Base-by-base conservation (phyloP, 768 basidiomycete genomes). In the Candolleomyces efflorescens region DNA sequence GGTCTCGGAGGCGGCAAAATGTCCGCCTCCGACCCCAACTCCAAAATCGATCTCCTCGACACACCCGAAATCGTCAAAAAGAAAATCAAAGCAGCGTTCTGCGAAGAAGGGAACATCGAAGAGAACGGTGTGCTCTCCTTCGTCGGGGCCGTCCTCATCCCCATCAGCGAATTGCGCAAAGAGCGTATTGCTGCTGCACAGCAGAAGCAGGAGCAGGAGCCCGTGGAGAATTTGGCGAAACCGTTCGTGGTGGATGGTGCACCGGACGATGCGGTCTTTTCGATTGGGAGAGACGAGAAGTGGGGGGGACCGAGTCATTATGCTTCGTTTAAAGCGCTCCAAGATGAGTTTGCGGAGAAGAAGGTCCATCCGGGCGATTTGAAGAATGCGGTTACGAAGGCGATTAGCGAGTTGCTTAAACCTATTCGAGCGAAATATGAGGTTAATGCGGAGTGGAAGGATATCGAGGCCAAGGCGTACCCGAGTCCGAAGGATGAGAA, bases 21-120 rank as follows among this genome's bases (percentile, higher is more conserved):
- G 97, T 97, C 94, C 15, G 89, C 94, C 1, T 98, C 96, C 0
- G 96, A 98, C 64, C 94, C 94, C 27, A 92, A 97, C 70, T 94
- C 91, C 61, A 99, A 99, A 73, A 96, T 98, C 69, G 97, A 99
- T 75, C 92, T 98, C 73, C 85, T 99, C 60, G 96, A 98, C 71
- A 69, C 85, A 3, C 86, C 94, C 0, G 89, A 91, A 26, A 82
- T 78, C 43, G 83, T 98, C 50, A 87, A 89, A 66, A 87, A 85
- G 73, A 98, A 98, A 78, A 84, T 98, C 72, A 93, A 90, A 71
- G 77, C 78, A 22, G 95, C 97, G 0, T 94, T 96, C 69, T 98
- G 95, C 71, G 94, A 96, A 65, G 93, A 95, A 64, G 95, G 94
- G 15, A 94, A 90, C 67, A 75, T 85, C 52, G 81, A 84, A 46